phyloP scores from a whole-genome alignment of 495 filamentous ascomycete genomes.

The Podospora pseudopauciseta region DNA sequence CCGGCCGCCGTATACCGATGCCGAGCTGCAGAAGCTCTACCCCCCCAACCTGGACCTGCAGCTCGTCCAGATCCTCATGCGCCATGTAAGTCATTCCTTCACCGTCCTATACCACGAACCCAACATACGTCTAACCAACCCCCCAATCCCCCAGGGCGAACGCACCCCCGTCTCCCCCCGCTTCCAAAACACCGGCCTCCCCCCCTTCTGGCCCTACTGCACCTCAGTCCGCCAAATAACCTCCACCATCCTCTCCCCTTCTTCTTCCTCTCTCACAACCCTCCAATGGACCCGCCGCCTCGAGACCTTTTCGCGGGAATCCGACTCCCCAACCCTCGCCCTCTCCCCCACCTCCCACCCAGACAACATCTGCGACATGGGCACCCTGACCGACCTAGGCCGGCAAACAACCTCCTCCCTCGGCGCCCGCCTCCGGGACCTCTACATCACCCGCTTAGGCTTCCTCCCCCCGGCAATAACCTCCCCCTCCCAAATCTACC shows the following conservation, averaged over 20 bases:
- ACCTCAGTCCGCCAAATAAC: conserved; percentile 66
- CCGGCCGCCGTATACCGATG: conserved; percentile 69
- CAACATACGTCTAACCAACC: too few species aligned
- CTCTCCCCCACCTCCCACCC: conserved; percentile 62
- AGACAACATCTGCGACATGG: conserved; percentile 78
- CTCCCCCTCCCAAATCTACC: conserved; percentile 66
- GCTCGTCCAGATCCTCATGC: conserved; percentile 84
- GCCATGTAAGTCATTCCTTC: conserved; percentile 48
- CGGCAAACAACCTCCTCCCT: conserved; percentile 79
- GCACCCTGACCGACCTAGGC: conserved; percentile 84
- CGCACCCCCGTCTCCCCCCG: conserved; percentile 80
- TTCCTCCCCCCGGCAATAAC: conserved; percentile 72
- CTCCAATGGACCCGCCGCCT: conserved; percentile 76
- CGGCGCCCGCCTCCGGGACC: conserved; percentile 69
- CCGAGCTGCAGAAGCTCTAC: conserved; percentile 81
- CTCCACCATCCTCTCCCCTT: conserved; percentile 55
- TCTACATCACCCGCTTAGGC: conserved; percentile 83
- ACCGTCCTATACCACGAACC: too few species aligned
- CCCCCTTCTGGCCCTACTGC: conserved; percentile 91
- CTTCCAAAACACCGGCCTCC: conserved; percentile 84
- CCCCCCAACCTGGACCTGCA: conserved; percentile 75
- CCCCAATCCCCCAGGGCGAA: conserved; percentile 52
- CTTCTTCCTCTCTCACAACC: conserved; percentile 56
- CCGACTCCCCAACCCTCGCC: conserved; percentile 64
- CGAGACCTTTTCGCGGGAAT: conserved; percentile 68